Conservation (phyloP, 768 basidiomycete genomes). For the Hypholoma sublateritium region DNA sequence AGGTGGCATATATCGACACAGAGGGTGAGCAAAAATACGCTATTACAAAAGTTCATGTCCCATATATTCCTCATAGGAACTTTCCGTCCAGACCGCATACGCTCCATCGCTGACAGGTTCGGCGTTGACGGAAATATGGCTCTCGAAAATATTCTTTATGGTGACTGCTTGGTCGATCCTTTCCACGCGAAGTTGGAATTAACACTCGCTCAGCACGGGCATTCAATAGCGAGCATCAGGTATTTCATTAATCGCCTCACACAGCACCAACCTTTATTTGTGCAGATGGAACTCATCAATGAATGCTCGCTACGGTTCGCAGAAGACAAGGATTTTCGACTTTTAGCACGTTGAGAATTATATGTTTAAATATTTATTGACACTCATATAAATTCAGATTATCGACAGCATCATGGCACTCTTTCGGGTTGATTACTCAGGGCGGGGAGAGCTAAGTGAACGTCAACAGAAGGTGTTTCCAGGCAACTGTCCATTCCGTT, state of each 20-base stretch:
- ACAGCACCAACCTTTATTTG: not conserved
- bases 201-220: conserved; percentile 60
- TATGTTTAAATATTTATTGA: not conserved
- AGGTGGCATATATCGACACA: conserved; percentile 93
- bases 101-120: conserved; percentile 88
- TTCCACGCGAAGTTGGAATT: not conserved
- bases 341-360: conserved; percentile 45
- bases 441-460: conserved; percentile 91
- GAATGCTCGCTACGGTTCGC: conserved; percentile 87
- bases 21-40: conserved; percentile 51
- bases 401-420: conserved; percentile 97
- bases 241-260: conserved; percentile 19
- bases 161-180: conserved; percentile 31
- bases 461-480: conserved; percentile 79
- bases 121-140: conserved; percentile 89
- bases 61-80: conserved; percentile 53
- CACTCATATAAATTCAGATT: conserved; percentile 50
- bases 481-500: not conserved
- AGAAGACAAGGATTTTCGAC: conserved; percentile 82
- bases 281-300: conserved; percentile 87
- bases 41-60: not conserved
- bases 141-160: conserved; percentile 90
- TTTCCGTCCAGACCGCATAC: conserved; percentile 92
- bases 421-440: conserved; percentile 92
- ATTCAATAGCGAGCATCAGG: conserved; percentile 92